Evolutionary conservation across 192 early-diverging fungal genomes (phyloP).

Genomic region (Dimargaris verticillata): DNA sequence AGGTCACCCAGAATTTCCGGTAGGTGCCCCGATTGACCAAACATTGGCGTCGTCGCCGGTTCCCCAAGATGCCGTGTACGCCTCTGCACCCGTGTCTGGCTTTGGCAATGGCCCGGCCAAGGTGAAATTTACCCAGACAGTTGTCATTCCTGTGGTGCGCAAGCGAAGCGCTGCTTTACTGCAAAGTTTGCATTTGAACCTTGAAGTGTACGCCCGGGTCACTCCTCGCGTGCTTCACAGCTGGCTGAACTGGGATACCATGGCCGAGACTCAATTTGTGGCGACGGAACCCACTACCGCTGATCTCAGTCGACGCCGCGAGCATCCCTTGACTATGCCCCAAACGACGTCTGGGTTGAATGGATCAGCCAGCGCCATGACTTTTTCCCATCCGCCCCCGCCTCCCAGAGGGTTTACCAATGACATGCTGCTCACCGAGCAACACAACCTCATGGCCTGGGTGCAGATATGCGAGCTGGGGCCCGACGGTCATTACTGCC

Average conservation of each 20-base stretch:
- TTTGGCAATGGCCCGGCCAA: conserved; percentile 23
- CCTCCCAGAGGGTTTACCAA: conserved; percentile 31
- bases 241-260: conserved; percentile 26
- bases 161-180: conserved; percentile 15
- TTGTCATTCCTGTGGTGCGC: conserved; percentile 18
- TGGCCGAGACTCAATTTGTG: conserved; percentile 16
- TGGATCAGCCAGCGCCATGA: no score
- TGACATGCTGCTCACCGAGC: conserved; percentile 41
- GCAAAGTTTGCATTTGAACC: not conserved
- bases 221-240: conserved; percentile 18
- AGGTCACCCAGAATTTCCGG: not conserved
- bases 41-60: conserved; percentile 14
- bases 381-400: conserved; percentile 17
- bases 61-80: conserved; percentile 8
- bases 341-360: no score
- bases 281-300: no score
- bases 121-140: conserved; percentile 23
- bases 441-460: conserved; percentile 49
- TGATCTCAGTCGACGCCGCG: no score
- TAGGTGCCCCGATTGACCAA: not conserved
- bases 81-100: conserved; percentile 12
- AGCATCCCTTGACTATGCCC: no score
- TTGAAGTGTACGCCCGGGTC: conserved; percentile 24
- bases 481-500: conserved; percentile 39
- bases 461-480: conserved; percentile 47